Percentiles rank a stretch among this genome's conserved stretches.
phyloP scores from a whole-genome alignment of 2,329 filamentous ascomycete species.

The Apiospora sp. region DNA sequence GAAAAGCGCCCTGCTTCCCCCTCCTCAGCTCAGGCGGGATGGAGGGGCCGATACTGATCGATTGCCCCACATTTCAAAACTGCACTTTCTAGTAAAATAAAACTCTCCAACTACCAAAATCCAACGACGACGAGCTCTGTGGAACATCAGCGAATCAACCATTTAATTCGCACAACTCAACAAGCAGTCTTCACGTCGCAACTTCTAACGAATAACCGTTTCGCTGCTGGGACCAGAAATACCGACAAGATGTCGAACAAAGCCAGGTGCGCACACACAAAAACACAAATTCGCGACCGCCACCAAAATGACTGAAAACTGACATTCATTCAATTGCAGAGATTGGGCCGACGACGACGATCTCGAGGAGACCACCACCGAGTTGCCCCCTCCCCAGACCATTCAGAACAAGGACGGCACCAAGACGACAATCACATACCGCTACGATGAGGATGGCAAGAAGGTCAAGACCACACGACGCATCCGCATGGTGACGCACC shows the following conservation, averaged over 20 bases:
- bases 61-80: constrained; percentile 21
- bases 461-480: constrained; percentile 98
- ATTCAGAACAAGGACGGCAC: constrained; percentile 98
- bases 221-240: neutral
- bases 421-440: constrained; percentile 91
- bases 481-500: constrained; percentile 90
- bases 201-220: neutral
- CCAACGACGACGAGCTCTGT: constrained; percentile 1
- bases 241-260: constrained; percentile 29
- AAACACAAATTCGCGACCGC: constrained; percentile 14
- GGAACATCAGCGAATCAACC: neutral
- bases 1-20: neutral
- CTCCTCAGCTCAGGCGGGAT: neutral
- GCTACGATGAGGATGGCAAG: constrained; percentile 90
- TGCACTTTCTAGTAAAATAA: constrained; percentile 21
- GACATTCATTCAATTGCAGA: constrained; percentile 30
- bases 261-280: constrained; percentile 26
- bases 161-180: neutral
- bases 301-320: constrained; percentile 14
- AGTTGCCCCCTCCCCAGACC: constrained; percentile 85
- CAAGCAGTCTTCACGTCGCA: neutral
- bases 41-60: constrained; percentile 19
- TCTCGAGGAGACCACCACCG: constrained; percentile 73
- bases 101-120: neutral
- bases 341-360: constrained; percentile 99